phyloP scores from a whole-genome alignment of 768 basidiomycete species.

The Exidia glandulosa region DNA sequence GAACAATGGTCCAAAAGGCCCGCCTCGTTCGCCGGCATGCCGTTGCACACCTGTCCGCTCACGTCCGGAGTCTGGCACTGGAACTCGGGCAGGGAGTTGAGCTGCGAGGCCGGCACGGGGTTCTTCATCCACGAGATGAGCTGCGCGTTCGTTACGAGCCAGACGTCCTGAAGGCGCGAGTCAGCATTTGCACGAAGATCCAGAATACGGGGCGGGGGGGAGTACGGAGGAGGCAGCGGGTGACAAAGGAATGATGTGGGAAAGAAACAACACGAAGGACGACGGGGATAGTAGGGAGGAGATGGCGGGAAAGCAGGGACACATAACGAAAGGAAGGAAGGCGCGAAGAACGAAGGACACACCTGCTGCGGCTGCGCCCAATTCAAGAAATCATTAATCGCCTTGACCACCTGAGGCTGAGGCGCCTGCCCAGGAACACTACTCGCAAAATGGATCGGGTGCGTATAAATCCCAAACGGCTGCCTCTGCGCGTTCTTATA shows the following conservation, averaged over 20 bases:
- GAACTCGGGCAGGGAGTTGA: slow-evolving; percentile 41
- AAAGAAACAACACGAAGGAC: no score
- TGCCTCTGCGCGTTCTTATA: slow-evolving; percentile 54
- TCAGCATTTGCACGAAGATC: no score
- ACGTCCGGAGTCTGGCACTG: slow-evolving; percentile 58
- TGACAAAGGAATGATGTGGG: no score
- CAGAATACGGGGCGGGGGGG: no score
- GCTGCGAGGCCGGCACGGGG: slow-evolving; percentile 52
- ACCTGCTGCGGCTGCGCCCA: slow-evolving; percentile 65
- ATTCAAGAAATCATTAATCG: slow-evolving; percentile 73
- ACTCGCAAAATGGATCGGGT: slow-evolving; percentile 63
- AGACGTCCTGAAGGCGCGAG: no score
- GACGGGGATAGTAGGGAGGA: no score
- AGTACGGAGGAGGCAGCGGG: no score
- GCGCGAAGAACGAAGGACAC: no score
- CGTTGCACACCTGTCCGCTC: slow-evolving; percentile 60
- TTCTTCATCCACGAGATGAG: slow-evolving; percentile 65
- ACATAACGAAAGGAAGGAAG: no score
- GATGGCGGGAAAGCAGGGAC: no score
- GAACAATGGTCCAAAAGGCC: slow-evolving; percentile 51
- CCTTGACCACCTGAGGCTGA: slow-evolving; percentile 42
- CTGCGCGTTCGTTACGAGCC: slow-evolving; percentile 65
- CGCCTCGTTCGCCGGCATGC: slow-evolving; percentile 54
- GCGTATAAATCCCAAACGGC: slow-evolving; percentile 72
- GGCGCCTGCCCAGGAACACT: slow-evolving; percentile 37